Conservation (phyloP, 2,329 filamentous ascomycete genomes). For the Ceratocystis papillata region DNA sequence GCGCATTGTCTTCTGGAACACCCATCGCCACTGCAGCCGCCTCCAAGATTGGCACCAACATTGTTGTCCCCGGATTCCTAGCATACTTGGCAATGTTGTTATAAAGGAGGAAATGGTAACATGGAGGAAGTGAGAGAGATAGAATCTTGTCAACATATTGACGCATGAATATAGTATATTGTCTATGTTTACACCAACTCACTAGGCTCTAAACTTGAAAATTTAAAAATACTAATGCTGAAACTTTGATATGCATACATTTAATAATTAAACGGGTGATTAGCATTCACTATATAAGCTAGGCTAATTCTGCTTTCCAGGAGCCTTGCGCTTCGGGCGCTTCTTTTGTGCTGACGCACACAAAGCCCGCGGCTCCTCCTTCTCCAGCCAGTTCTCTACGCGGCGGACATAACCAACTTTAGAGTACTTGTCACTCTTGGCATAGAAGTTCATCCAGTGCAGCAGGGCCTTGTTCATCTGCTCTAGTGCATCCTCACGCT, state of each 20-base stretch:
- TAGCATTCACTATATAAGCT: not conserved
- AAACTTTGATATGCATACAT: too few relatives aligned
- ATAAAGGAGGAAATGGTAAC: not conserved
- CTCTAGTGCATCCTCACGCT: conserved; percentile 52
- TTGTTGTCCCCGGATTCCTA: conserved; percentile 19
- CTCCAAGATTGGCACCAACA: conserved; percentile 4
- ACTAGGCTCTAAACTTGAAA: not conserved
- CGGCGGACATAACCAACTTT: conserved; percentile 64
- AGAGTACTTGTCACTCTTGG: conserved; percentile 66
- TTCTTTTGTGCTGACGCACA: conserved; percentile 14
- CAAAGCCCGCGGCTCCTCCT: conserved; percentile 42
- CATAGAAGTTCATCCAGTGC: conserved; percentile 80
- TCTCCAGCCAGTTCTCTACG: conserved; percentile 45
- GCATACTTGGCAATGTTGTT: conserved; percentile 18
- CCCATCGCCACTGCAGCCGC: conserved; percentile 22
- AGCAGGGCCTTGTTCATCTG: conserved; percentile 57
- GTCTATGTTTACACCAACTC: not conserved
- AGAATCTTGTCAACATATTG: not conserved
- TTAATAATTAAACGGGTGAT: too few relatives aligned
- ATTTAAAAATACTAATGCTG: too few relatives aligned
- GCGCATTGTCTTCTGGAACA: not conserved
- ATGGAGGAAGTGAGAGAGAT: not conserved
- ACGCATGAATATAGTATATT: not conserved
- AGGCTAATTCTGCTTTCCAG: not conserved
- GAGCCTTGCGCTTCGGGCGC: conserved; percentile 9